phyloP scores from a whole-genome alignment of 306 rosid species.

The Sechiopsis laciniata region DNA sequence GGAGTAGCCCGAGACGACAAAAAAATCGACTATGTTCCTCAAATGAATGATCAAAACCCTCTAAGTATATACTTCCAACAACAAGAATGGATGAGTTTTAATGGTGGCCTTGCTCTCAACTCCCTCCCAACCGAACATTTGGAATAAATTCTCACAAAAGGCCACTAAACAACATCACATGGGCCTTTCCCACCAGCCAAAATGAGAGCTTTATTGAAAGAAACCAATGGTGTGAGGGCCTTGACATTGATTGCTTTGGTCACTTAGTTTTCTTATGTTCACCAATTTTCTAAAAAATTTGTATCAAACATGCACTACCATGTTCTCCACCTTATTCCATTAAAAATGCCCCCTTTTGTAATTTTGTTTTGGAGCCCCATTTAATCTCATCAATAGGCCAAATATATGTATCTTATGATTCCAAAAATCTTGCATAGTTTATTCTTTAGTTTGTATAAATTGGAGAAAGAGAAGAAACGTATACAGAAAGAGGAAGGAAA shows the following conservation, averaged over 20 bases:
- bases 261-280: background rate
- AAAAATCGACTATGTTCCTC: background rate
- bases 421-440: no score
- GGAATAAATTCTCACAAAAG: slow-evolving; percentile 27
- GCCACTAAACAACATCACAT: slow-evolving; percentile 21
- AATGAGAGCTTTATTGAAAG: background rate
- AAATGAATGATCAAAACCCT: no score
- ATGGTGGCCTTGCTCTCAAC: slow-evolving; percentile 18
- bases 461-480: no score
- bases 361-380: background rate
- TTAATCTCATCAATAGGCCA: no score
- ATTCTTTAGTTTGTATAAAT: no score
- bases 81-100: slow-evolving; percentile 13
- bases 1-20: background rate
- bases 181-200: slow-evolving; percentile 23
- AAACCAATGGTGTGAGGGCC: slow-evolving; percentile 2
- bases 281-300: background rate
- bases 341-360: slow-evolving; percentile 28
- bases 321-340: slow-evolving; percentile 34
- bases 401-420: no score
- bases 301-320: slow-evolving; percentile 30
- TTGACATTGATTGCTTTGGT: slow-evolving; percentile 9
- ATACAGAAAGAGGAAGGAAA: no score
- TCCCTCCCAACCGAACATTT: slow-evolving; percentile 42
- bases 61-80: slow-evolving; percentile 12